Evolutionary conservation across 2,329 filamentous ascomycete genomes (phyloP).

Genomic region (Xylariales sp.): DNA sequence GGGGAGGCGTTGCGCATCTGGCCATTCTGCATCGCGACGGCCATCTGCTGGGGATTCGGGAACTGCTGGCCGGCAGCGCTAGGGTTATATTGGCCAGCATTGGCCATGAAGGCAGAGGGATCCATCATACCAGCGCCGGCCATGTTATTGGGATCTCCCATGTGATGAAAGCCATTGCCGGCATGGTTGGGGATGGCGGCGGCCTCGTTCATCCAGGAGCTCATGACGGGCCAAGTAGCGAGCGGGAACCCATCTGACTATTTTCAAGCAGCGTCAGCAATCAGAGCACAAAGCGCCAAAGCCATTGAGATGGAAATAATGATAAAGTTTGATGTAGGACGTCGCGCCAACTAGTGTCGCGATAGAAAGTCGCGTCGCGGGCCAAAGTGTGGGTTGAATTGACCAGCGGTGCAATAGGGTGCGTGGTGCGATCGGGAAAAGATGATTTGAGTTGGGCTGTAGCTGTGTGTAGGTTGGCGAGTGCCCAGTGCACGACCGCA

Average conservation of each 20-base stretch:
- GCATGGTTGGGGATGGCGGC: slow-evolving; percentile 73
- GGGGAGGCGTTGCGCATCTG: slow-evolving; percentile 85
- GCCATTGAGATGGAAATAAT: slow-evolving; percentile 57
- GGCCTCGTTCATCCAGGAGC: slow-evolving; percentile 78
- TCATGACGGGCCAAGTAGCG: slow-evolving; percentile 69
- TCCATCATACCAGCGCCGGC: slow-evolving; percentile 70
- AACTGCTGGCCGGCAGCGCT: slow-evolving; percentile 62
- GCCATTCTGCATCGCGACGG: slow-evolving; percentile 79
- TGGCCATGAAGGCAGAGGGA: slow-evolving; percentile 72
- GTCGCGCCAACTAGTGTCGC: slow-evolving; percentile 52
- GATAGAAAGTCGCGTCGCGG: slow-evolving; percentile 60
- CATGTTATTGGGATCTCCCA: slow-evolving; percentile 69
- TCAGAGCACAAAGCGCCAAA: slow-evolving; percentile 52
- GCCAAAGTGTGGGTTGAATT: slow-evolving; percentile 50
- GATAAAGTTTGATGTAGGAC: slow-evolving; percentile 54
- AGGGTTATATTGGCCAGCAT: slow-evolving; percentile 69
- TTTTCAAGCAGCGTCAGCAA: slow-evolving; percentile 56
- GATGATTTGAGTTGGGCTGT: slow-evolving; percentile 47
- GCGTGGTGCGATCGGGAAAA: slow-evolving; percentile 47
- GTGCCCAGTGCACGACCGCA: slow-evolving; percentile 21
- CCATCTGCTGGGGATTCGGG: slow-evolving; percentile 67
- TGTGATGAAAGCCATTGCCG: slow-evolving; percentile 75
- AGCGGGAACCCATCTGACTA: slow-evolving; percentile 62
- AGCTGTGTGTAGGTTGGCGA: slow-evolving; percentile 30
- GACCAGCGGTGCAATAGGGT: slow-evolving; percentile 44